Percentiles rank a stretch among this genome's conserved stretches.
Evolutionary conservation across 805 yeast species (phyloP).

Genomic region (Jamesozyma gamospora): DNA sequence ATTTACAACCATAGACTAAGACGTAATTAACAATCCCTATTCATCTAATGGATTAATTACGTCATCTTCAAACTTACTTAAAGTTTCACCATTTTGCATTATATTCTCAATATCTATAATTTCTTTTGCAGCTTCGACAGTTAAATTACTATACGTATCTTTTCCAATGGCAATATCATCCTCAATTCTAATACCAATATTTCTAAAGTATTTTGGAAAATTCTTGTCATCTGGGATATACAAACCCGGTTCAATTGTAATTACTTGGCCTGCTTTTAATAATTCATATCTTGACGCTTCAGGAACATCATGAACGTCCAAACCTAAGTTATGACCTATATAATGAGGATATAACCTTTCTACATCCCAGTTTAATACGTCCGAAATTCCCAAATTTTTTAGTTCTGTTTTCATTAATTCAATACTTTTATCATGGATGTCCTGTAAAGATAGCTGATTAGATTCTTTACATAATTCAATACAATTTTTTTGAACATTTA

Average conservation of each 20-base stretch:
- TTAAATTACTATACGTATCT: constrained; percentile 47
- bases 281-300: constrained; percentile 44
- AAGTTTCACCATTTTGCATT: constrained; percentile 48
- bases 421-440: constrained; percentile 65
- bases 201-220: constrained; percentile 74
- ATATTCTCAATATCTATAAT: constrained; percentile 67
- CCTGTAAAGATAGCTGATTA: constrained; percentile 49
- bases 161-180: constrained; percentile 81
- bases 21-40: background rate
- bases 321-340: constrained; percentile 89
- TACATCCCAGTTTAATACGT: constrained; percentile 42
- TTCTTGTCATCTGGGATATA: constrained; percentile 64
- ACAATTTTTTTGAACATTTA: constrained; percentile 71
- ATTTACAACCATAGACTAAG: background rate
- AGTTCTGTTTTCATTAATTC: constrained; percentile 51
- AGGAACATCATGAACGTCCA: constrained; percentile 84
- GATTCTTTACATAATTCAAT: constrained; percentile 56
- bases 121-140: constrained; percentile 81
- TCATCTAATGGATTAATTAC: constrained; percentile 27
- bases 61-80: constrained; percentile 36
- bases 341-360: constrained; percentile 77
- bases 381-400: constrained; percentile 58
- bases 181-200: constrained; percentile 89
- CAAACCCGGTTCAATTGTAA: constrained; percentile 93
- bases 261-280: constrained; percentile 62